A percentile compares a stretch with the other conserved stretches of the same genome.
phyloP scores from a whole-genome alignment of 2,329 filamentous ascomycete genomes.

The Microcyclospora pomicola region DNA sequence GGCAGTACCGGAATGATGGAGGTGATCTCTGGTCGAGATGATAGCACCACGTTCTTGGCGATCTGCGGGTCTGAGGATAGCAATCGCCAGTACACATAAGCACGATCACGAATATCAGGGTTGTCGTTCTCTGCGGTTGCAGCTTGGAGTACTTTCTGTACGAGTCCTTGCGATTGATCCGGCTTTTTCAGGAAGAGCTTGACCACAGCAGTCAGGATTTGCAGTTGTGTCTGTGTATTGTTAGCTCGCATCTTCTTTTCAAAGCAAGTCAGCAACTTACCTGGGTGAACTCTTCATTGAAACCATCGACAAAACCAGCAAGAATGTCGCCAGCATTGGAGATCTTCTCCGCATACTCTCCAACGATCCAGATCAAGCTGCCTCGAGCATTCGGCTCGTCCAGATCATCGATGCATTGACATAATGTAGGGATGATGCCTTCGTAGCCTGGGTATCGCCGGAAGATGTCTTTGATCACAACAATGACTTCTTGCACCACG shows the following conservation, averaged over 20 bases:
- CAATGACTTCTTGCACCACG: slow-evolving; percentile 92
- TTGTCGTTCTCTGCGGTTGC: slow-evolving; percentile 95
- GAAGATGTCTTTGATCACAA: slow-evolving; percentile 99
- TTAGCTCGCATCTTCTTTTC: slow-evolving; percentile 19
- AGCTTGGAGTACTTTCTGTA: slow-evolving; percentile 85
- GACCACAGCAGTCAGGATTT: slow-evolving; percentile 92
- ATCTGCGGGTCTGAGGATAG: slow-evolving; percentile 82
- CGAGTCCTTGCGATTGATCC: slow-evolving; percentile 74
- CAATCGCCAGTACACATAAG: slow-evolving; percentile 96
- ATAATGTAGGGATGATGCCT: slow-evolving; percentile 90
- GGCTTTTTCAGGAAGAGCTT: slow-evolving; percentile 97
- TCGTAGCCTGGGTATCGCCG: slow-evolving; percentile 96
- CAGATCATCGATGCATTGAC: slow-evolving; percentile 90
- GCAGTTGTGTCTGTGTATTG: slow-evolving; percentile 65
- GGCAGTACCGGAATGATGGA: slow-evolving; percentile 89
- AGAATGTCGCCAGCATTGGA: slow-evolving; percentile 95
- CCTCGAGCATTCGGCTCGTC: slow-evolving; percentile 87
- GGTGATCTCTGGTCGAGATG: slow-evolving; percentile 84
- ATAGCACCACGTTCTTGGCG: slow-evolving; percentile 84
- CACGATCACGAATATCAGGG: slow-evolving; percentile 89
- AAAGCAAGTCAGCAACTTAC: slow-evolving; percentile 31
- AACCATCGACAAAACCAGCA: slow-evolving; percentile 78
- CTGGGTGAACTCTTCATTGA: slow-evolving; percentile 93
- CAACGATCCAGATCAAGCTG: slow-evolving; percentile 95
- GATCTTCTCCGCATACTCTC: slow-evolving; percentile 98